These are phyloP conservation scores for Neonectria hederae DNA, from an alignment of 2,329 filamentous ascomycete genomes.

Conservation along the genomic window DNA sequence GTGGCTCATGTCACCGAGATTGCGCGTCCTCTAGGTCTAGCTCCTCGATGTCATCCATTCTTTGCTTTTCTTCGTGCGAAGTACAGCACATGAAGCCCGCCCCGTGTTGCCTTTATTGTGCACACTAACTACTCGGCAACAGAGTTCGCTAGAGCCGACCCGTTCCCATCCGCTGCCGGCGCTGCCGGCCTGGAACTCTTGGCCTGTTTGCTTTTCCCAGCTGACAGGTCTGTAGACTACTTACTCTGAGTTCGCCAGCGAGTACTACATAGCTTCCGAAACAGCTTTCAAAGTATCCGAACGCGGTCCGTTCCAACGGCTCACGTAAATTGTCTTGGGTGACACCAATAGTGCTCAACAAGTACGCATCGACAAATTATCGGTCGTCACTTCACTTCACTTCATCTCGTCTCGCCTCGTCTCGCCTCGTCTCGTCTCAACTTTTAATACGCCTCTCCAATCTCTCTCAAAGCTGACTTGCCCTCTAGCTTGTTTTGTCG, in stretches of 20 bases:
- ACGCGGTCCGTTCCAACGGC: background rate
- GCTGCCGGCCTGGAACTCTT: background rate
- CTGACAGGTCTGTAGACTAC: background rate
- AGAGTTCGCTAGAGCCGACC: background rate
- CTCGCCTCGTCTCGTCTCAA: conserved; percentile 7
- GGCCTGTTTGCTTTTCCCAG: conserved; percentile 1
- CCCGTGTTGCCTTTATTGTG: background rate
- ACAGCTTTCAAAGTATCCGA: background rate
- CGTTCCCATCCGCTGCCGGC: background rate
- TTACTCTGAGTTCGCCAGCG: background rate
- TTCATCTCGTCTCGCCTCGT: background rate
- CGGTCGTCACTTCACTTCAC: conserved; percentile 2
- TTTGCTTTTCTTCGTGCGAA: background rate
- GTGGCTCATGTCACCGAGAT: conserved; percentile 35
- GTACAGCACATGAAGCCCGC: background rate
- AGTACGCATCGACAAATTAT: background rate
- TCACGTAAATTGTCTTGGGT: background rate
- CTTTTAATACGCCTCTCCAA: conserved; percentile 7
- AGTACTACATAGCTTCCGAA: background rate
- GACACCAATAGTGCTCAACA: background rate
- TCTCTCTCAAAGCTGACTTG: conserved; percentile 1
- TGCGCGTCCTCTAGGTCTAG: conserved; percentile 21
- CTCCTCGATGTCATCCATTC: background rate
- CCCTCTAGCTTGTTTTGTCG: conserved; percentile 6
- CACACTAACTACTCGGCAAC: background rate